A percentile compares a stretch with the other conserved stretches of the same genome.
Conservation (phyloP, 495 filamentous ascomycete species). For the Pseudomonodictys pantanalensis region DNA sequence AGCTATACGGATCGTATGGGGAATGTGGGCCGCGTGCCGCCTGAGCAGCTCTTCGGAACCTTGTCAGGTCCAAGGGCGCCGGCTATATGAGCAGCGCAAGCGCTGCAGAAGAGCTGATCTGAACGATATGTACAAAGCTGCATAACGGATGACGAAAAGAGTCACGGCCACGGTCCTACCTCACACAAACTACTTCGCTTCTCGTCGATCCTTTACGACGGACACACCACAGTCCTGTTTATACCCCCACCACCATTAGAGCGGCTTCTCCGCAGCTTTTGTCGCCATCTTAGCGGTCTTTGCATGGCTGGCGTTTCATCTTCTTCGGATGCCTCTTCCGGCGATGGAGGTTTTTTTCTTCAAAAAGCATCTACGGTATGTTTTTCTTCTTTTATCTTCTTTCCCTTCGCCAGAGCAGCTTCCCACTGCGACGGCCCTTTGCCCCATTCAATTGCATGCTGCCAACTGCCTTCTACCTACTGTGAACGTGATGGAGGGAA, state of each 20-base stretch:
- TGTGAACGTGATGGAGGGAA: too few relatives aligned
- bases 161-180: neutral
- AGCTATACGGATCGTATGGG: conserved; percentile 65
- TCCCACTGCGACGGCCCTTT: neutral
- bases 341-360: neutral
- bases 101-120: neutral
- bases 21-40: conserved; percentile 77
- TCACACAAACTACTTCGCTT: neutral
- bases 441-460: neutral
- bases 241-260: neutral
- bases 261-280: too few relatives aligned
- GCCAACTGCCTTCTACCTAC: neutral
- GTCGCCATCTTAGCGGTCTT: too few relatives aligned
- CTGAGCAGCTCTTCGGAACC: conserved; percentile 67
- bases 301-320: conserved; percentile 6
- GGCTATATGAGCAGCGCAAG: conserved; percentile 15
- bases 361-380: neutral
- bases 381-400: neutral
- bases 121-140: conserved; percentile 1
- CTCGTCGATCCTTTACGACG: conserved; percentile 12
- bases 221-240: conserved; percentile 2
- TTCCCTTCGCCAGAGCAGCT: neutral
- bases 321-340: neutral
- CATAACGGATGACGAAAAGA: neutral
- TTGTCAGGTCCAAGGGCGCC: conserved; percentile 15